These are phyloP conservation scores for Emmonsiellopsis sp. DNA, from an alignment of 2,329 filamentous ascomycete species.

Conservation along the genomic window DNA sequence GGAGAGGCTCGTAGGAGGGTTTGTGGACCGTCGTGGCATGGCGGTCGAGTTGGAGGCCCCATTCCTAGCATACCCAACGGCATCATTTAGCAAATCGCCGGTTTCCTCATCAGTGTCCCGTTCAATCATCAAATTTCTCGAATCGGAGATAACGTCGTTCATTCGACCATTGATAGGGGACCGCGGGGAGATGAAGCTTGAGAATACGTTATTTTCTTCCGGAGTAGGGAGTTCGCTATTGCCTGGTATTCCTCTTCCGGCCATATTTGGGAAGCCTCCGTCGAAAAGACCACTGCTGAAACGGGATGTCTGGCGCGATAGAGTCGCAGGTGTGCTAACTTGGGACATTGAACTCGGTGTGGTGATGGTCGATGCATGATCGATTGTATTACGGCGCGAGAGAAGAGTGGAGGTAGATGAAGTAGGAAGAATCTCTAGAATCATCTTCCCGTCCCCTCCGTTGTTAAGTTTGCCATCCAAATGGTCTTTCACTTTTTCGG, in stretches of 20 bases:
- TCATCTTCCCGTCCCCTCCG: conserved; percentile 50
- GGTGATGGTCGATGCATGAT: conserved; percentile 30
- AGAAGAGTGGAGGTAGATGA: conserved; percentile 18
- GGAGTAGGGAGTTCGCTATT: conserved; percentile 45
- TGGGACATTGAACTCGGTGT: conserved; percentile 9
- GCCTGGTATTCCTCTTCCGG: conserved; percentile 39
- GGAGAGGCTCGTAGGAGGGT: conserved; percentile 59
- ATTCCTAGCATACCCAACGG: conserved; percentile 60
- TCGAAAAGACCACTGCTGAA: conserved; percentile 33
- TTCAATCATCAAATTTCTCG: conserved; percentile 55
- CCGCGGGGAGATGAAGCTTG: conserved; percentile 52
- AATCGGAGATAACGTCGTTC: conserved; percentile 41
- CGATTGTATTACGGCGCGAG: conserved; percentile 43
- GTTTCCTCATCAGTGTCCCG: conserved; percentile 57
- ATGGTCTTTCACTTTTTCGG: conserved; percentile 49
- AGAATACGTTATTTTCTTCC: conserved; percentile 40
- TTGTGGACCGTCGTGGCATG: conserved; percentile 55
- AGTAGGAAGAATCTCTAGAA: conserved; percentile 39
- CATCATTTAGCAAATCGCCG: conserved; percentile 52
- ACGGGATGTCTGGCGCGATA: conserved; percentile 46
- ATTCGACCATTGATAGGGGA: conserved; percentile 49
- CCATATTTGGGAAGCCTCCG: conserved; percentile 50
- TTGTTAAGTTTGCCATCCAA: conserved; percentile 55
- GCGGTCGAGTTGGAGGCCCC: conserved; percentile 39
- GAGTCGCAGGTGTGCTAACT: conserved; percentile 19